These are phyloP conservation scores for Colletotrichum sp. DNA, from an alignment of 2,329 filamentous ascomycete species.

Conservation along the genomic window DNA sequence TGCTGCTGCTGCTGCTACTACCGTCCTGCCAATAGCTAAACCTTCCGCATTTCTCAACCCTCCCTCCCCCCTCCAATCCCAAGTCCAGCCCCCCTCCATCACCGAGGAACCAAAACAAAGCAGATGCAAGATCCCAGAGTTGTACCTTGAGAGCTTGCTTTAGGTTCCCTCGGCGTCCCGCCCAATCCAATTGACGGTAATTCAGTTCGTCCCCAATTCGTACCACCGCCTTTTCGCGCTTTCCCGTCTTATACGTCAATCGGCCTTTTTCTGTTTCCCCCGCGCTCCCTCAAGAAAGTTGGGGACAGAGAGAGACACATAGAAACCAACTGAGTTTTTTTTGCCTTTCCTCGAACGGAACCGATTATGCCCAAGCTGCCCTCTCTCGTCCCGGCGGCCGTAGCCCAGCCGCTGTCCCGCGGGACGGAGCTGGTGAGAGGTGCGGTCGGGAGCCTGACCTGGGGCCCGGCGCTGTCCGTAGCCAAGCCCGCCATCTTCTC, in stretches of 20 bases:
- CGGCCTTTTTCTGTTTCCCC: not conserved
- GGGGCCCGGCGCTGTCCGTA: constrained; percentile 49
- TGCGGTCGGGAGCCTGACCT: constrained; percentile 49
- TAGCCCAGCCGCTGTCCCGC: constrained; percentile 43
- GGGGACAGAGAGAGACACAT: not conserved
- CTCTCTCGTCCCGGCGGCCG: constrained; percentile 36
- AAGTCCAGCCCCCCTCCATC: constrained; percentile 5
- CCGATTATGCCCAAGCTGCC: constrained; percentile 28
- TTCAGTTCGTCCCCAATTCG: not conserved
- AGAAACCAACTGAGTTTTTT: not conserved
- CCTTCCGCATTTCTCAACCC: constrained; percentile 11
- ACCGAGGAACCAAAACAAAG: not conserved
- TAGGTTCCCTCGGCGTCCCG: constrained; percentile 1
- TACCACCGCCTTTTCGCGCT: not conserved
- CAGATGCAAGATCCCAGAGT: constrained; percentile 1
- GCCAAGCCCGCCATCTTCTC: constrained; percentile 52
- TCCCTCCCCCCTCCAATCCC: not conserved
- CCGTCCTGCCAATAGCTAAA: not conserved
- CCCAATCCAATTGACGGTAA: constrained; percentile 18
- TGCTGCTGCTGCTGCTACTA: not conserved
- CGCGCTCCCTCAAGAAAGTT: not conserved
- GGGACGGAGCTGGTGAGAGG: constrained; percentile 46
- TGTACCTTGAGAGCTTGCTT: constrained; percentile 13
- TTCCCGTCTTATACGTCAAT: not conserved
- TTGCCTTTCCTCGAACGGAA: not conserved